phyloP scores from a whole-genome alignment of 192 early-diverging fungal genomes.

The Phycomyces blakesleeanus region DNA sequence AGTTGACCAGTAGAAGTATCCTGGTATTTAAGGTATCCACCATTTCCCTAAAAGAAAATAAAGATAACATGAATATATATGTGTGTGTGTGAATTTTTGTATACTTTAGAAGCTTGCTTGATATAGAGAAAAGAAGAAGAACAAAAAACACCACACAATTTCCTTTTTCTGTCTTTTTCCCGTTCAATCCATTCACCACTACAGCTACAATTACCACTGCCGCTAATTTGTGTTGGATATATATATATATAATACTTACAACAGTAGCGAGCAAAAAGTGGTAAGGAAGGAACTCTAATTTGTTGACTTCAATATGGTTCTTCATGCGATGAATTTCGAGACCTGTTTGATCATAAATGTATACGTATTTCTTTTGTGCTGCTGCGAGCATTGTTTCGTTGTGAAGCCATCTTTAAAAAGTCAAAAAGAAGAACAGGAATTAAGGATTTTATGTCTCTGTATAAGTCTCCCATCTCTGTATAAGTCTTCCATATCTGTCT shows the following conservation, averaged over 20 bases:
- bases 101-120: too few relatives aligned
- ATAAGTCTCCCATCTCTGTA: too few relatives aligned
- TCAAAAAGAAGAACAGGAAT: neutral
- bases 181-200: too few relatives aligned
- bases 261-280: conserved; percentile 87
- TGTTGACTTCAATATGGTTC: conserved; percentile 77
- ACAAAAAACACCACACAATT: too few relatives aligned
- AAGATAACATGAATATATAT: too few relatives aligned
- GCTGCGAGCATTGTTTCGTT: conserved; percentile 92
- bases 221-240: too few relatives aligned
- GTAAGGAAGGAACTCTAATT: conserved; percentile 87
- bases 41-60: conserved; percentile 57
- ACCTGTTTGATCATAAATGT: conserved; percentile 90
- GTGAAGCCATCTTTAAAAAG: conserved; percentile 78
- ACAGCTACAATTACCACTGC: too few relatives aligned
- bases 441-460: too few relatives aligned
- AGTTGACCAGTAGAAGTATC: conserved; percentile 89
- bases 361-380: conserved; percentile 93
- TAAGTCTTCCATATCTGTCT: too few relatives aligned
- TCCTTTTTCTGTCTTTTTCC: too few relatives aligned
- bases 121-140: too few relatives aligned
- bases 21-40: conserved; percentile 85
- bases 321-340: conserved; percentile 86
- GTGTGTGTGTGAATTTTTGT: too few relatives aligned
- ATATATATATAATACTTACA: conserved; percentile 27